Conservation (phyloP, 1,284 basidiomycete genomes). For the Malassezia arunalokei region DNA sequence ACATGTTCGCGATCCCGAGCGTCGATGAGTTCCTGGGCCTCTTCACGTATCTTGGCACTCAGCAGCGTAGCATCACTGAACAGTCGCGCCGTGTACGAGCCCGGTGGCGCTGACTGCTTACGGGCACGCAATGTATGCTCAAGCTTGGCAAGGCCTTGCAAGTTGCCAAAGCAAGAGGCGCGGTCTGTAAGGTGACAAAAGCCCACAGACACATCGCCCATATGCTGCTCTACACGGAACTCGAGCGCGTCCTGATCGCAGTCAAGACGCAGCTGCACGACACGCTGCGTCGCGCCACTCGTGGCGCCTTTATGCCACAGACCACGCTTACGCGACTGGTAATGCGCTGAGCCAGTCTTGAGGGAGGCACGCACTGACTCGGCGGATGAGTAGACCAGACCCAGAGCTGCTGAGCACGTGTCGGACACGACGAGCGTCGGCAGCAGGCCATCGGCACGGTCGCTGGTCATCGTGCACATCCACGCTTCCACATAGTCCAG, state of each 20-base stretch:
- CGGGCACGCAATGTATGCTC: conserved; percentile 69
- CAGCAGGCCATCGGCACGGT: conserved; percentile 82
- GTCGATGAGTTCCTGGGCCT: conserved; percentile 86
- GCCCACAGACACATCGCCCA: conserved; percentile 47
- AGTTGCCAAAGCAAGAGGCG: conserved; percentile 61
- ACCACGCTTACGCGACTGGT: conserved; percentile 81
- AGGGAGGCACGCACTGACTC: conserved; percentile 80
- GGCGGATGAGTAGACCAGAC: conserved; percentile 90
- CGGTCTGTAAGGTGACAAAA: conserved; percentile 79
- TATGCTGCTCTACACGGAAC: conserved; percentile 81
- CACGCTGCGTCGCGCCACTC: conserved; percentile 79
- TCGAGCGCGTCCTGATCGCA: conserved; percentile 88
- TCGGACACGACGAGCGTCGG: conserved; percentile 63
- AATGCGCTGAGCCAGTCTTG: conserved; percentile 75
- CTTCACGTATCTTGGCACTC: conserved; percentile 89
- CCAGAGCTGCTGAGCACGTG: conserved; percentile 60
- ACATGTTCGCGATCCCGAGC: conserved; percentile 64
- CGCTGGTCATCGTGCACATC: conserved; percentile 60
- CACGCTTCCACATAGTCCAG: conserved; percentile 38
- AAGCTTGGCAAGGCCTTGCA: conserved; percentile 66
- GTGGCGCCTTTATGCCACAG: conserved; percentile 96
- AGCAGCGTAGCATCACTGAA: conserved; percentile 73
- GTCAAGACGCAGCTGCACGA: conserved; percentile 71
- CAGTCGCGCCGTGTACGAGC: conserved; percentile 79
- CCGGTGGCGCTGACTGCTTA: conserved; percentile 64